Conservation (phyloP, 352 stramenopile genomes). For the Pythium biforme region DNA sequence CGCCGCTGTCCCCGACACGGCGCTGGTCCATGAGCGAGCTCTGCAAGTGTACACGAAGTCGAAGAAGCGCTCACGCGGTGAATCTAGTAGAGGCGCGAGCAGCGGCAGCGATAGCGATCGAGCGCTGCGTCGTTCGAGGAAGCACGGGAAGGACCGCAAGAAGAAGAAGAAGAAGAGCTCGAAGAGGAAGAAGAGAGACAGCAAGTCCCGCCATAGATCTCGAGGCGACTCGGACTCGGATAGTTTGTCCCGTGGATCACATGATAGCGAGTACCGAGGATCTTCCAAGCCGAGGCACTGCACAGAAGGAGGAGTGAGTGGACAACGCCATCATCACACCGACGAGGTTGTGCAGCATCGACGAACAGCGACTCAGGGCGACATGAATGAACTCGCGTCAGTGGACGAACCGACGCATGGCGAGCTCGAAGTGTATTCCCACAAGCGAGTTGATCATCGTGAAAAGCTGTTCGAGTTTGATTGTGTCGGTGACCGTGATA, state of each 20-base stretch:
- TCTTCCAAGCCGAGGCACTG: neutral
- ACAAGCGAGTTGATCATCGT: neutral
- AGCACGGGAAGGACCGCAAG: slow-evolving; percentile 33
- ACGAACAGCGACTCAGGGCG: neutral
- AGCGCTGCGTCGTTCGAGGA: slow-evolving; percentile 6
- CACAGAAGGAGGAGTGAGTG: neutral
- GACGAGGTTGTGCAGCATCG: neutral
- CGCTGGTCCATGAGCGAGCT: slow-evolving; percentile 10
- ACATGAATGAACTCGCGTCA: slow-evolving; percentile 3
- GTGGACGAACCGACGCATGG: slow-evolving; percentile 12
- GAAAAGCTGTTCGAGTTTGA: slow-evolving; percentile 71
- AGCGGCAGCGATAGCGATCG: slow-evolving; percentile 25
- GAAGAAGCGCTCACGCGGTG: slow-evolving; percentile 3
- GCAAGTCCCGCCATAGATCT: neutral
- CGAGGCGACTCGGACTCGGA: slow-evolving; percentile 23
- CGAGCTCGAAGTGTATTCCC: slow-evolving; percentile 17
- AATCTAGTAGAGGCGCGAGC: slow-evolving; percentile 20
- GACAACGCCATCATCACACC: neutral
- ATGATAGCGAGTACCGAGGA: neutral
- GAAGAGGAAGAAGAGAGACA: slow-evolving; percentile 11
- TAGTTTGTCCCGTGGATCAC: neutral
- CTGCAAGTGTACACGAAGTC: slow-evolving; percentile 36
- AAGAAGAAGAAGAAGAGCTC: slow-evolving; percentile 27
- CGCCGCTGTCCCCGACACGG: neutral
- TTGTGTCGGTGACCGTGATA: slow-evolving; percentile 59